A percentile compares a stretch with the other conserved stretches of the same genome.
Evolutionary conservation across 768 basidiomycete genomes (phyloP).

Genomic region (Lactarius sanguifluus): DNA sequence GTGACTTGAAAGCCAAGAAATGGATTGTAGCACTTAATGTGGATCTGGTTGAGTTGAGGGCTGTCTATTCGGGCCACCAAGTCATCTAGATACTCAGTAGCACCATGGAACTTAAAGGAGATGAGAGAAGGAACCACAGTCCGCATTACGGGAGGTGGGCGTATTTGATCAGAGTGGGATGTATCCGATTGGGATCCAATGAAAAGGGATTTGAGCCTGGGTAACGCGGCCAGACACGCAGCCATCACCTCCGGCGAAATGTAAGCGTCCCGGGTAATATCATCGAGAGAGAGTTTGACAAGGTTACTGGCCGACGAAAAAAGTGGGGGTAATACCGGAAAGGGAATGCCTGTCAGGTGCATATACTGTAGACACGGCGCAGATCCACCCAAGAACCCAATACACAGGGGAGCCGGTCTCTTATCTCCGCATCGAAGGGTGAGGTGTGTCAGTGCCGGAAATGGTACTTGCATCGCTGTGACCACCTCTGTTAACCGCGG

Average conservation of each 20-base stretch:
- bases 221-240: background rate
- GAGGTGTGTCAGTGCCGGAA: background rate
- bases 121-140: background rate
- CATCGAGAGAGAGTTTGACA: background rate
- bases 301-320: background rate
- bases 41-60: background rate
- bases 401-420: background rate
- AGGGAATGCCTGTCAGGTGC: background rate
- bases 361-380: background rate
- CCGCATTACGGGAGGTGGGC: background rate
- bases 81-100: background rate
- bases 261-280: background rate
- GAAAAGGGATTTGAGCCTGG: background rate
- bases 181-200: background rate
- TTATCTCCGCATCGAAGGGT: background rate
- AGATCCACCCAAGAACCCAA: background rate
- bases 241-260: background rate
- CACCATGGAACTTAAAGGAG: background rate
- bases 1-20: background rate
- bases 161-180: background rate
- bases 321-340: background rate
- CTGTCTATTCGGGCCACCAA: background rate
- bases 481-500: background rate
- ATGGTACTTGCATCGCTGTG: background rate
- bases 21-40: background rate